Conservation (phyloP, 2,329 filamentous ascomycete species). For the Didymella pinodella region DNA sequence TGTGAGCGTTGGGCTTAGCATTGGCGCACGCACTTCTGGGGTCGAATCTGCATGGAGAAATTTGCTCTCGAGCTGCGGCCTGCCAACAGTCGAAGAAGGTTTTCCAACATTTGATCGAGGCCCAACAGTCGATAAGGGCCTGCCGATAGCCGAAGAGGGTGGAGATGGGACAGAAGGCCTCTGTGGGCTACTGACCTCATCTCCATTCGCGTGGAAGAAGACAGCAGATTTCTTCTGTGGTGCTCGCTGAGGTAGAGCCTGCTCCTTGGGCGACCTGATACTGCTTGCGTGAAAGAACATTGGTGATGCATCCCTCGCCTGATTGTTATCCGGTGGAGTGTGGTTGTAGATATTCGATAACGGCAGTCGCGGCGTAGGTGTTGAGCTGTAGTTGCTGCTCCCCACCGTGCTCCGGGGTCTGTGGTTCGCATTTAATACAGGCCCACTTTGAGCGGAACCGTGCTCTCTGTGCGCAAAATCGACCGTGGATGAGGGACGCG, state of each 20-base stretch:
- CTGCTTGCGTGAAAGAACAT: slow-evolving; percentile 96
- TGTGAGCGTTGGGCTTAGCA: slow-evolving; percentile 43
- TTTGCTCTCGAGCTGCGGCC: slow-evolving; percentile 56
- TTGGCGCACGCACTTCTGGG: slow-evolving; percentile 52
- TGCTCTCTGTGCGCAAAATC: slow-evolving; percentile 42
- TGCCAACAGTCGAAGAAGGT: slow-evolving; percentile 19
- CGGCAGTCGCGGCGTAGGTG: slow-evolving; percentile 37
- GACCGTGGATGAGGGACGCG: slow-evolving; percentile 46
- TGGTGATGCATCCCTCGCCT: slow-evolving; percentile 51
- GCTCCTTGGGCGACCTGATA: slow-evolving; percentile 54
- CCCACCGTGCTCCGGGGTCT: slow-evolving; percentile 51
- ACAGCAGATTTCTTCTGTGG: slow-evolving; percentile 55
- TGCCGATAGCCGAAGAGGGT: slow-evolving; percentile 41
- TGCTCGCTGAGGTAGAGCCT: slow-evolving; percentile 36
- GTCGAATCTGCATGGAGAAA: slow-evolving; percentile 76
- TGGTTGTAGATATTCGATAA: slow-evolving; percentile 37
- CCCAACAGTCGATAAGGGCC: slow-evolving; percentile 10
- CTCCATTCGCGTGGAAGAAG: slow-evolving; percentile 63
- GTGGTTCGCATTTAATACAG: slow-evolving; percentile 32
- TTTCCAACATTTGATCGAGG: slow-evolving; percentile 23
- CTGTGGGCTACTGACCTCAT: slow-evolving; percentile 49
- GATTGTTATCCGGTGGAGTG: slow-evolving; percentile 37
- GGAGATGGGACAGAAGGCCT: slow-evolving; percentile 43
- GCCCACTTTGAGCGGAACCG: slow-evolving; percentile 35
- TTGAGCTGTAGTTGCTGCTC: slow-evolving; percentile 28